These are phyloP conservation scores for Vaccinium darrowii DNA, from an alignment of 148 eudicot genomes.

Conservation along the genomic window DNA sequence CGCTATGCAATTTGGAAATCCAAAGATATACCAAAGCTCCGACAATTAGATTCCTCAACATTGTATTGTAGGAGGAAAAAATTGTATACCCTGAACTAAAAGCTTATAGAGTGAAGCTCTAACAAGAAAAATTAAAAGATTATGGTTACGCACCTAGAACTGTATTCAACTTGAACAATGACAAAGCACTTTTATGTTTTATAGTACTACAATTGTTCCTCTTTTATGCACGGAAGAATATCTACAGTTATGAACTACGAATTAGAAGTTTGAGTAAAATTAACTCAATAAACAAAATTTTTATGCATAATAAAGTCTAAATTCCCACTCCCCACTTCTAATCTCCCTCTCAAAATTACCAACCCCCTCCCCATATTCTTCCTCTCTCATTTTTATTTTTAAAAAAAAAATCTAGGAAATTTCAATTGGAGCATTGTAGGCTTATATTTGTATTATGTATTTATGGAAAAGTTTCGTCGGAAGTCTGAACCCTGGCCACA, in stretches of 20 bases:
- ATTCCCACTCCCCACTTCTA: too few species aligned
- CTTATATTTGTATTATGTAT: too few species aligned
- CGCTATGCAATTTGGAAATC: background rate
- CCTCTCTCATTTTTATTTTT: too few species aligned
- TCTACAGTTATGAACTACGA: too few species aligned
- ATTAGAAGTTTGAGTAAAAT: too few species aligned
- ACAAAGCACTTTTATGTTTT: background rate
- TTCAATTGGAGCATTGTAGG: too few species aligned
- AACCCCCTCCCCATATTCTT: too few species aligned
- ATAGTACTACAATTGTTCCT: background rate
- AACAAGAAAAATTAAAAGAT: background rate
- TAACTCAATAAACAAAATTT: too few species aligned
- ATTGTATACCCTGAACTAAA: background rate
- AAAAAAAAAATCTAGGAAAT: too few species aligned
- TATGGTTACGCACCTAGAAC: background rate
- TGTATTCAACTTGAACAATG: background rate
- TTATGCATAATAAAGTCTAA: too few species aligned
- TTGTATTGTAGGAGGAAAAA: background rate
- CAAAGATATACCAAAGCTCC: background rate
- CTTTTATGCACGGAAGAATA: too few species aligned
- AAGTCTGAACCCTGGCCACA: background rate
- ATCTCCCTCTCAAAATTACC: too few species aligned
- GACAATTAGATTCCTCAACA: background rate
- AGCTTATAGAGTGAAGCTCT: background rate
- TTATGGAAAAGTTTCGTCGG: background rate